phyloP scores from a whole-genome alignment of 2,329 filamentous ascomycete genomes.

The Daldinia sp. region DNA sequence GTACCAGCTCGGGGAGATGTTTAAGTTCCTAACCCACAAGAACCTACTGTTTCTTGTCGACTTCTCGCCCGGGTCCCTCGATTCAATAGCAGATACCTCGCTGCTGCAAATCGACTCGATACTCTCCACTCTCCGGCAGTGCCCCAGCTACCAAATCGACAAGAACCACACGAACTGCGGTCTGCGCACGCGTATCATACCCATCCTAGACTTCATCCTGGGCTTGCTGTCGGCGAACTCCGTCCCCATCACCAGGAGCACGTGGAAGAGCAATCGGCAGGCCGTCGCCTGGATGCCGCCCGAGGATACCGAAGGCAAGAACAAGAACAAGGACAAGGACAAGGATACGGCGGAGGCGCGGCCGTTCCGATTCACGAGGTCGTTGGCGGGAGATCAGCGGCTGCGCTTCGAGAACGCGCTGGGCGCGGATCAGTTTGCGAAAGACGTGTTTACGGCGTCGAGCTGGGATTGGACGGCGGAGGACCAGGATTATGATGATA shows the following conservation, averaged over 20 bases:
- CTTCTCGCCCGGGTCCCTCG: slow-evolving; percentile 63
- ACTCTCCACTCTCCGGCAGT: slow-evolving; percentile 71
- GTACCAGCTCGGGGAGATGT: slow-evolving; percentile 82
- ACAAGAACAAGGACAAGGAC: slow-evolving; percentile 17
- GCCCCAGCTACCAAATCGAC: slow-evolving; percentile 79
- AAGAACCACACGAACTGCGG: slow-evolving; percentile 80
- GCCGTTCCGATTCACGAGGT: slow-evolving; percentile 64
- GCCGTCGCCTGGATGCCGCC: slow-evolving; percentile 57
- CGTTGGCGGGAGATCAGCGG: slow-evolving; percentile 63
- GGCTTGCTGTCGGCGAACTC: slow-evolving; percentile 64
- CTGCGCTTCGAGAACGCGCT: slow-evolving; percentile 63
- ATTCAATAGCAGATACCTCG: slow-evolving; percentile 62
- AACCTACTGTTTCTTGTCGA: slow-evolving; percentile 71
- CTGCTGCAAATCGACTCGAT: slow-evolving; percentile 72
- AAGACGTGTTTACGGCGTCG: slow-evolving; percentile 66
- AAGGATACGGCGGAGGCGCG: slow-evolving; percentile 41
- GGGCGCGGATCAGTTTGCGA: slow-evolving; percentile 64
- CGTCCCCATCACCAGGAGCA: slow-evolving; percentile 58
- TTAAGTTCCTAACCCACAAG: slow-evolving; percentile 75
- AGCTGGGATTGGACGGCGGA: slow-evolving; percentile 72
- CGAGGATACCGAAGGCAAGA: slow-evolving; percentile 30
- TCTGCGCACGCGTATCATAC: slow-evolving; percentile 72
- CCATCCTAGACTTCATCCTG: slow-evolving; percentile 74
- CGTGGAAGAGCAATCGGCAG: slow-evolving; percentile 60
- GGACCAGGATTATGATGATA: slow-evolving; percentile 46